Percentiles rank a stretch among this genome's conserved stretches.
Conservation (phyloP, 108 stramenopile species). For the Cyclostephanos tholiformis region DNA sequence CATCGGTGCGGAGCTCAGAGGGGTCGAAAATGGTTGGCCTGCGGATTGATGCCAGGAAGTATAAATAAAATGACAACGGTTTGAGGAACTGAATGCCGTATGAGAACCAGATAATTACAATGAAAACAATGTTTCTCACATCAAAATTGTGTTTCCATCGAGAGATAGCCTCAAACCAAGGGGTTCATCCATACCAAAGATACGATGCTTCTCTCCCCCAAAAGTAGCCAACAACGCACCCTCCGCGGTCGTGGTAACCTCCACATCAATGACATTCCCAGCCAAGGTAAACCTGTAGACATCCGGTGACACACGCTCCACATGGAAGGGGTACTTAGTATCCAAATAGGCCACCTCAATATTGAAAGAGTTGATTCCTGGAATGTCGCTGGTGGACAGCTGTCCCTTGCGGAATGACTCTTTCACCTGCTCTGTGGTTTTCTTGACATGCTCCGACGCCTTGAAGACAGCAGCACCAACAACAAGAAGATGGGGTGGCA, state of each 20-base stretch:
- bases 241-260: conserved; percentile 86
- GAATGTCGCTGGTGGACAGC: conserved; percentile 80
- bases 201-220: conserved; percentile 91
- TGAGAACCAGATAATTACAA: neutral
- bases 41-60: conserved; percentile 4
- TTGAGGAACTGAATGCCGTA: neutral
- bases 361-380: conserved; percentile 88
- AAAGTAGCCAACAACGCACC: conserved; percentile 92
- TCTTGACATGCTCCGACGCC: conserved; percentile 88
- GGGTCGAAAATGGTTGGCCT: conserved; percentile 97
- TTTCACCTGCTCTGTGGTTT: conserved; percentile 64
- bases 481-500: conserved; percentile 84
- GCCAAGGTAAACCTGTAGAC: conserved; percentile 77
- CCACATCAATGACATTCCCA: conserved; percentile 71
- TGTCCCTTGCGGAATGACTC: conserved; percentile 91
- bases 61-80: neutral
- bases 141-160: conserved; percentile 84
- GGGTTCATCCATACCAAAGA: conserved; percentile 95
- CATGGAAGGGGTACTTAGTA: conserved; percentile 91
- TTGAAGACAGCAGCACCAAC: conserved; percentile 88
- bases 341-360: conserved; percentile 92
- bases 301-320: conserved; percentile 81
- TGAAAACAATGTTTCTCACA: conserved; percentile 55
- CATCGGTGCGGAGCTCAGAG: conserved; percentile 95
- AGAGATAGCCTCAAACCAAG: conserved; percentile 91